Percentiles rank a stretch among this genome's conserved stretches.
phyloP scores from a whole-genome alignment of 2,329 filamentous ascomycete species.

The Fusarium sp. region DNA sequence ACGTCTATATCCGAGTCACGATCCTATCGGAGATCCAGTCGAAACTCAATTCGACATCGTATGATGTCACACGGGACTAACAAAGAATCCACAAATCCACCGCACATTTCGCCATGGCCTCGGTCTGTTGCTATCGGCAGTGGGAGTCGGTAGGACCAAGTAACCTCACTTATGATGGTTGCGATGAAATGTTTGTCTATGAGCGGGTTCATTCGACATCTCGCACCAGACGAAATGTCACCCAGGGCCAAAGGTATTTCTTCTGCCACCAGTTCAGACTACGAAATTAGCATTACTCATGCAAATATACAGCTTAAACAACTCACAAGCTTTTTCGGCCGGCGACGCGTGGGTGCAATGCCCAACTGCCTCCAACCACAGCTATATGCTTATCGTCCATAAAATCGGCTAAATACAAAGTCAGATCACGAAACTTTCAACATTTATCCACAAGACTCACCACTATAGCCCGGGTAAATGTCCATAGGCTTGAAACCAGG shows the following conservation, averaged over 20 bases:
- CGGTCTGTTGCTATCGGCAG: conserved; percentile 16
- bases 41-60: conserved; percentile 31
- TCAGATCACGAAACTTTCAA: neutral
- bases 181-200: neutral
- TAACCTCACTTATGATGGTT: neutral
- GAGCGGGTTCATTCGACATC: neutral
- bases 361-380: conserved; percentile 31
- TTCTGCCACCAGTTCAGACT: conserved; percentile 41
- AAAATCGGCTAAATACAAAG: conserved; percentile 18
- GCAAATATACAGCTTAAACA: fast-evolving
- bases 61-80: conserved; percentile 36
- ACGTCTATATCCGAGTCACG: conserved; percentile 27
- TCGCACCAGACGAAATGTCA: conserved; percentile 29
- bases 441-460: neutral
- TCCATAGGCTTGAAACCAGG: conserved; percentile 31
- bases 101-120: conserved; percentile 8
- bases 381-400: conserved; percentile 31
- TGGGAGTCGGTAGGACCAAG: conserved; percentile 7
- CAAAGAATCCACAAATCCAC: conserved; percentile 22
- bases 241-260: conserved; percentile 34
- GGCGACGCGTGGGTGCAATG: conserved; percentile 28
- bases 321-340: conserved; percentile 35
- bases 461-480: conserved; percentile 37
- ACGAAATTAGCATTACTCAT: neutral
- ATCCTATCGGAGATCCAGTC: conserved; percentile 6